phyloP scores from a whole-genome alignment of 1,284 basidiomycete species.

The Naganishia sp. region DNA sequence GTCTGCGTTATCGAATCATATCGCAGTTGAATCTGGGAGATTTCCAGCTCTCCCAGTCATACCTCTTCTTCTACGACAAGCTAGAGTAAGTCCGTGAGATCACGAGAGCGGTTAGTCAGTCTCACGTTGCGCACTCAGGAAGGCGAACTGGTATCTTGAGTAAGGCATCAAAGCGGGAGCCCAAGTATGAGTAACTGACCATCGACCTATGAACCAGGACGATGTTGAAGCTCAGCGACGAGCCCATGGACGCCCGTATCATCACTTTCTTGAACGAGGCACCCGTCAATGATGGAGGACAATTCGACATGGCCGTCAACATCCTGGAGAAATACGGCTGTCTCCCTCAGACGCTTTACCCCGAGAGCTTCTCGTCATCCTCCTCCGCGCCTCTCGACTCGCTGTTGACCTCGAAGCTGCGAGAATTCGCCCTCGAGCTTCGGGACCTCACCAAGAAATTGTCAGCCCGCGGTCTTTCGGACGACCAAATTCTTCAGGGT shows the following conservation, averaged over 20 bases:
- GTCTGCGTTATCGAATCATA: constrained; percentile 79
- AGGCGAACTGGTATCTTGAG: constrained; percentile 92
- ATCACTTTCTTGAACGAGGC: constrained; percentile 73
- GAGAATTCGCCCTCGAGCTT: constrained; percentile 83
- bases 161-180: constrained; percentile 32
- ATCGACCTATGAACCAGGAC: constrained; percentile 37
- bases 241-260: constrained; percentile 78
- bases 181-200: background rate
- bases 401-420: constrained; percentile 82
- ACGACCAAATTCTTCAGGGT: constrained; percentile 35
- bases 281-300: constrained; percentile 87
- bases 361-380: constrained; percentile 82
- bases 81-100: constrained; percentile 59
- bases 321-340: constrained; percentile 78
- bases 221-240: constrained; percentile 76
- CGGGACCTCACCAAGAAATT: constrained; percentile 54
- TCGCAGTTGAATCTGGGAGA: constrained; percentile 80
- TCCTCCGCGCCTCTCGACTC: constrained; percentile 71
- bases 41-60: constrained; percentile 84
- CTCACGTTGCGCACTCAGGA: constrained; percentile 48
- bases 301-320: constrained; percentile 94
- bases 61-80: constrained; percentile 93
- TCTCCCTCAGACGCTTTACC: constrained; percentile 77
- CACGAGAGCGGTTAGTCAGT: background rate
- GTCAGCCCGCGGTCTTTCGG: constrained; percentile 25